Conservation (phyloP, 129 eudicot species). For the Arctium minus region DNA sequence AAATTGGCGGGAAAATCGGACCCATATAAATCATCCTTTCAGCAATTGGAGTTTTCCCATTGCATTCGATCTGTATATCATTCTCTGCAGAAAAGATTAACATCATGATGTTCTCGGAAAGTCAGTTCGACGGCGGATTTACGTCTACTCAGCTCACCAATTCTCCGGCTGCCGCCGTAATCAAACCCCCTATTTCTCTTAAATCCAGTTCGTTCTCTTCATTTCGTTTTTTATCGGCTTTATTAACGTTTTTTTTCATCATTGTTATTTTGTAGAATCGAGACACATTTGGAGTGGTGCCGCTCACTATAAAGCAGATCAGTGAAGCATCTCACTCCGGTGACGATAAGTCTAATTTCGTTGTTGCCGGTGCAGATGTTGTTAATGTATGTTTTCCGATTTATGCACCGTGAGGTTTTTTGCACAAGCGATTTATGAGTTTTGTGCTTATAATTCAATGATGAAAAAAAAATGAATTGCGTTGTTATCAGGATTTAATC, state of each 20-base stretch:
- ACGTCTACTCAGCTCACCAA: conserved; percentile 53
- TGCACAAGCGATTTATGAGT: background rate
- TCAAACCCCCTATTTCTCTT: background rate
- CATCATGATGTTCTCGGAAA: conserved; percentile 31
- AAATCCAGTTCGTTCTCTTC: background rate
- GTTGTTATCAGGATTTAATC: background rate
- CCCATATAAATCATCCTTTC: conserved; percentile 2
- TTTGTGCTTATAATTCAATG: background rate
- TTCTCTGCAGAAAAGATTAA: background rate
- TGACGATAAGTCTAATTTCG: conserved; percentile 66
- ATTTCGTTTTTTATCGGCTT: background rate
- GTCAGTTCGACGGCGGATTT: conserved; percentile 59
- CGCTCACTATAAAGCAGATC: conserved; percentile 83
- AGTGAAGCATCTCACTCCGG: conserved; percentile 79
- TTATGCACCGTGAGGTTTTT: background rate
- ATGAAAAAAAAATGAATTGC: background rate
- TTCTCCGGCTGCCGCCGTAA: conserved; percentile 34
- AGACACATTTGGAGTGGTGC: conserved; percentile 50
- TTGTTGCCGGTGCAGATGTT: conserved; percentile 64
- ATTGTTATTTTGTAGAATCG: conserved; percentile 47
- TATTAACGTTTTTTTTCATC: background rate
- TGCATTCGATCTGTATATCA: background rate
- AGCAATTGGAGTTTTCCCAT: background rate
- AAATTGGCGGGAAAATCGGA: conserved; percentile 13
- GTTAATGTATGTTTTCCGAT: conserved; percentile 42